Evolutionary conservation across 371 early-diverging fungal species (phyloP).

Genomic region (Mucor velutinosus): DNA sequence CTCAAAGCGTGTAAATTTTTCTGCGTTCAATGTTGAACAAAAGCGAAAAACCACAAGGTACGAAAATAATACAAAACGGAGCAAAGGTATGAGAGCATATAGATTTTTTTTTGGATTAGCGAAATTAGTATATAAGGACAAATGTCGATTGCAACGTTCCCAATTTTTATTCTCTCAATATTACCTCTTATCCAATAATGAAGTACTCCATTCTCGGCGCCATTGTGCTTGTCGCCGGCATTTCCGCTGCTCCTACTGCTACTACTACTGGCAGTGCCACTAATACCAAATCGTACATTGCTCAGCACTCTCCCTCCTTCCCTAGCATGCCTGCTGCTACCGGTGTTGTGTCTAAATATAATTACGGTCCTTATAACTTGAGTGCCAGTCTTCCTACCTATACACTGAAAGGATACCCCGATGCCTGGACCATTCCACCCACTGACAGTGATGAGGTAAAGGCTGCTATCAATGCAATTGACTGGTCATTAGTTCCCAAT

Average conservation of each 20-base stretch:
- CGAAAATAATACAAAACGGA: background rate
- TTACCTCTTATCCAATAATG: background rate
- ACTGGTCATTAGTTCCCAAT: slow-evolving; percentile 26
- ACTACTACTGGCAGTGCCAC: background rate
- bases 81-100: background rate
- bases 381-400: slow-evolving; percentile 4
- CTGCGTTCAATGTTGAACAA: background rate
- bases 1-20: background rate
- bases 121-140: background rate
- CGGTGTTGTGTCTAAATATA: slow-evolving; percentile 12
- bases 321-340: slow-evolving; percentile 1
- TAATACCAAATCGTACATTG: background rate
- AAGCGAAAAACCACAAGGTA: background rate
- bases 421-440: slow-evolving; percentile 12
- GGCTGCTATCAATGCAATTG: slow-evolving; percentile 20
- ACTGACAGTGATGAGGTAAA: slow-evolving; percentile 19
- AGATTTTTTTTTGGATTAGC: background rate
- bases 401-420: slow-evolving; percentile 13
- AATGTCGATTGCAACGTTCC: background rate
- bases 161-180: background rate
- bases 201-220: background rate
- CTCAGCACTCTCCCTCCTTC: slow-evolving; percentile 16
- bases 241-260: slow-evolving; percentile 9
- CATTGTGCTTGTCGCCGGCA: background rate
- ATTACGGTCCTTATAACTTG: slow-evolving; percentile 14